These are phyloP conservation scores for Styphnolobium japonicum DNA, from an alignment of 306 rosid species.

Conservation along the genomic window DNA sequence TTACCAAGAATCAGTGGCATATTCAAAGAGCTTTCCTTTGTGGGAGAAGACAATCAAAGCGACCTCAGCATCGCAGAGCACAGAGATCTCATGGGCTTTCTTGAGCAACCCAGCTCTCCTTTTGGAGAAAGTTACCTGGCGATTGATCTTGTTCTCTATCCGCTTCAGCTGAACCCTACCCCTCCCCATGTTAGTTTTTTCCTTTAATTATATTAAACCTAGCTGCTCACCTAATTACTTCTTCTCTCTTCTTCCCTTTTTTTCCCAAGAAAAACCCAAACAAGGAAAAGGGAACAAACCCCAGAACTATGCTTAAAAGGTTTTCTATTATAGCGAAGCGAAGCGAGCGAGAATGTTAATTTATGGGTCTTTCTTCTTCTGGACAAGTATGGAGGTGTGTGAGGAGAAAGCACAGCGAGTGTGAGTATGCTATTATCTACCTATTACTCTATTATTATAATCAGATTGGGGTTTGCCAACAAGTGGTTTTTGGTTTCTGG, in stretches of 20 bases:
- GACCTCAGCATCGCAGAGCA: constrained; percentile 93
- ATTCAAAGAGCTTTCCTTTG: constrained; percentile 92
- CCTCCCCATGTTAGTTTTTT: constrained; percentile 65
- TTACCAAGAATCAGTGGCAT: constrained; percentile 84
- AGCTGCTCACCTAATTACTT: background rate
- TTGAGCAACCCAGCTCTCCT: constrained; percentile 86
- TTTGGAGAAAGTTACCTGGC: constrained; percentile 93
- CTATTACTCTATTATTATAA: background rate
- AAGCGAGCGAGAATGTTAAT: constrained; percentile 2
- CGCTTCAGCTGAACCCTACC: constrained; percentile 94
- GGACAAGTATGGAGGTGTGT: constrained; percentile 30
- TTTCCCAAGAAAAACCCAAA: constrained; percentile 35
- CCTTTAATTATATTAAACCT: constrained; percentile 2
- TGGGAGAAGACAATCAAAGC: constrained; percentile 92
- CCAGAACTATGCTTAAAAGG: constrained; percentile 29
- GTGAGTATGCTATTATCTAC: background rate
- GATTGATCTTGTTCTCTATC: constrained; percentile 94
- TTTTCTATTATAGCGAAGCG: constrained; percentile 15
- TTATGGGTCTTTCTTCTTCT: constrained; percentile 40
- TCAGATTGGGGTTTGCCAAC: background rate
- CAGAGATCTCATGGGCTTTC: constrained; percentile 98
- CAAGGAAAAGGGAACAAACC: constrained; percentile 31
- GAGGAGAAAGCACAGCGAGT: constrained; percentile 23
- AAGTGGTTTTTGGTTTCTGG: constrained; percentile 38
- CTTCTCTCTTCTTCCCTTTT: constrained; percentile 13